Evolutionary conservation across 176 grass and related monocot genomes (phyloP).

Genomic region (Hsuehochloa calcarea): DNA sequence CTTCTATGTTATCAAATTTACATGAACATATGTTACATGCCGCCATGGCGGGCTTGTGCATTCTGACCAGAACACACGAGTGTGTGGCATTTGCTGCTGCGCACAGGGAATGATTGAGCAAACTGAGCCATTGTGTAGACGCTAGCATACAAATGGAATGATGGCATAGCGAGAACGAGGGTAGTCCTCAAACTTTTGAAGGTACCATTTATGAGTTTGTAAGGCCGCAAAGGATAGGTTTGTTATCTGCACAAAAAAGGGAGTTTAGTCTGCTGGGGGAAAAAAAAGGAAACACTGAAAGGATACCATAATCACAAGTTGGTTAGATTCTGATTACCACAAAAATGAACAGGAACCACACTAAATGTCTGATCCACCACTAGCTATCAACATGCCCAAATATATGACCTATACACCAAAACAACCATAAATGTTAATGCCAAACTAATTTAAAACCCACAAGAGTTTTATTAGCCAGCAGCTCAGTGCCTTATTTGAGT

Average conservation of each 20-base stretch:
- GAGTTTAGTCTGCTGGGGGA: background rate
- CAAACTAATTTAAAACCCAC: constrained; percentile 9
- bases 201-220: constrained; percentile 89
- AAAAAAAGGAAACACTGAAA: constrained; percentile 9
- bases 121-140: constrained; percentile 2
- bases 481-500: background rate
- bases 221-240: constrained; percentile 72
- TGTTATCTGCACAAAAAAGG: constrained; percentile 49
- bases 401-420: constrained; percentile 72
- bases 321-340: constrained; percentile 40
- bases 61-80: constrained; percentile 5
- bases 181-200: constrained; percentile 89
- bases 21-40: constrained; percentile 26
- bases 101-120: background rate
- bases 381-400: constrained; percentile 69
- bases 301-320: background rate
- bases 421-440: constrained; percentile 8
- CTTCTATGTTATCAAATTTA: background rate
- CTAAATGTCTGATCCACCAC: constrained; percentile 55
- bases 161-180: constrained; percentile 63
- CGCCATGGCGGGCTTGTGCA: background rate
- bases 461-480: background rate
- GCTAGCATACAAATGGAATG: constrained; percentile 79
- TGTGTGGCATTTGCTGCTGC: background rate
- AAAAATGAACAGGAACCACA: constrained; percentile 85